Evolutionary conservation across 2,329 filamentous ascomycete species (phyloP), one percentile per base, ranked within the genome.

Genomic region (Phaeomoniella chlamydospora): DNA sequence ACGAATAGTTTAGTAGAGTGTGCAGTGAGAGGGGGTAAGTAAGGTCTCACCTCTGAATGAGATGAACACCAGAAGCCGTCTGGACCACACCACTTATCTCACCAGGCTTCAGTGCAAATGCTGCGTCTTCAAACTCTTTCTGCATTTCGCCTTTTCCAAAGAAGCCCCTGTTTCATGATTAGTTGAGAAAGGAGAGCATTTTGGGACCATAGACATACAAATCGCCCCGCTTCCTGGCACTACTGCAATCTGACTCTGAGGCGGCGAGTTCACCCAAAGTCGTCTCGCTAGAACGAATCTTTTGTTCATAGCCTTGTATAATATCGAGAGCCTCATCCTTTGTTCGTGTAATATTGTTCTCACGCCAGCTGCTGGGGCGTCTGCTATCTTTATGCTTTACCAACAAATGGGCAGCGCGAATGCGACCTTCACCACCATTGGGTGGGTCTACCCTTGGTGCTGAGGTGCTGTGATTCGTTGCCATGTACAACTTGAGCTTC

Each of bases 141-240:
- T 98, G 90, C 90, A 98, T 98, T 52, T 96, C 88, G 17, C 86
- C 85, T 50, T 72, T 77, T 38, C 85, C 87, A 58, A 98, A 98
- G 60, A 87, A 94, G 14, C 90, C 90, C 43, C 74, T 79, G 29
- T 13, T 35, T 37, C 19, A 14, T 26, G 34, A 43, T 18, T 37
- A 29, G 18, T 33, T n/a, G 1, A 4, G 29, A 15, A 15, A 15
- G 6, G 31, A 18, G n/a, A 17, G 2, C n/a, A 30, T 26, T 19
- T 14, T 32, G 29, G 4, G 19, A n/a, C n/a, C n/a, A 9, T 13
- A 31, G 69, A 26, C 73, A 56, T 60, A 79, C 64, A 98, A 64
- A 56, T 98, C 90, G 39, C 90, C 90, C 46, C 78, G 75, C 71
- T 96, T 98, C 49, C 86, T 75, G 18, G 90, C 87, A 49, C 86